These are phyloP conservation scores for Rhizopus stolonifer DNA, from an alignment of 371 early-diverging fungal species.

Conservation along the genomic window DNA sequence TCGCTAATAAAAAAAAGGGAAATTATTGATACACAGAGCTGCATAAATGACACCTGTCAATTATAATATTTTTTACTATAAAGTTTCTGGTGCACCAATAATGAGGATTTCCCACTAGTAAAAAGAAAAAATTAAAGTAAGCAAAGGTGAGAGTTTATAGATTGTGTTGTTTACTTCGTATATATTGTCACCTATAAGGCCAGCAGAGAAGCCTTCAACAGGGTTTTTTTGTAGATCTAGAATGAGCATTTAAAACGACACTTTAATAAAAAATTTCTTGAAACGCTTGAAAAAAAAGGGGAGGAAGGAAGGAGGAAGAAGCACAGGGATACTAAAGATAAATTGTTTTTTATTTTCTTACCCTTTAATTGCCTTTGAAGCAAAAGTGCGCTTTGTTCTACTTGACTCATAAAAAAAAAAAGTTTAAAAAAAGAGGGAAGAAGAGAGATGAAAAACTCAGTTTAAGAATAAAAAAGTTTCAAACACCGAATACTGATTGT, in stretches of 20 bases:
- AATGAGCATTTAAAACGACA: slow-evolving; percentile 9
- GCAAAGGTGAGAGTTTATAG: slow-evolving; percentile 2
- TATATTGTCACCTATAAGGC: slow-evolving; percentile 68
- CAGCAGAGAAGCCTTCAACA: slow-evolving; percentile 83
- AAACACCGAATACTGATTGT: too few relatives aligned
- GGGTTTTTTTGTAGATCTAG: slow-evolving; percentile 68
- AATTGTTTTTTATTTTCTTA: slow-evolving; percentile 14
- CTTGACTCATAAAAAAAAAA: slow-evolving; percentile 18
- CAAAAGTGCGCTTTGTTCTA: slow-evolving; percentile 43
- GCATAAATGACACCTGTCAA: slow-evolving; percentile 14
- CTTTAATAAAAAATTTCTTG: neutral
- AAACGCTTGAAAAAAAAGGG: slow-evolving; percentile 1
- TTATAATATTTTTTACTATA: slow-evolving; percentile 61
- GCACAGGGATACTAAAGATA: neutral
- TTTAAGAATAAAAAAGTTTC: too few relatives aligned
- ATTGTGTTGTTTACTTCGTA: slow-evolving; percentile 56
- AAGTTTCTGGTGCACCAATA: slow-evolving; percentile 87
- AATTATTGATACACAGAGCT: slow-evolving; percentile 5
- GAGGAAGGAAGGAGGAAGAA: too few relatives aligned
- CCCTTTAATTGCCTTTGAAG: slow-evolving; percentile 61
- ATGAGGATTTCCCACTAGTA: slow-evolving; percentile 84
- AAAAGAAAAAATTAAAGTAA: slow-evolving; percentile 2
- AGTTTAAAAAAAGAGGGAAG: neutral
- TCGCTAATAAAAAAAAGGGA: slow-evolving; percentile 46
- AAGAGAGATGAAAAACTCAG: too few relatives aligned